phyloP scores from a whole-genome alignment of 108 stramenopile genomes.

The Stephanodiscus triporus region DNA sequence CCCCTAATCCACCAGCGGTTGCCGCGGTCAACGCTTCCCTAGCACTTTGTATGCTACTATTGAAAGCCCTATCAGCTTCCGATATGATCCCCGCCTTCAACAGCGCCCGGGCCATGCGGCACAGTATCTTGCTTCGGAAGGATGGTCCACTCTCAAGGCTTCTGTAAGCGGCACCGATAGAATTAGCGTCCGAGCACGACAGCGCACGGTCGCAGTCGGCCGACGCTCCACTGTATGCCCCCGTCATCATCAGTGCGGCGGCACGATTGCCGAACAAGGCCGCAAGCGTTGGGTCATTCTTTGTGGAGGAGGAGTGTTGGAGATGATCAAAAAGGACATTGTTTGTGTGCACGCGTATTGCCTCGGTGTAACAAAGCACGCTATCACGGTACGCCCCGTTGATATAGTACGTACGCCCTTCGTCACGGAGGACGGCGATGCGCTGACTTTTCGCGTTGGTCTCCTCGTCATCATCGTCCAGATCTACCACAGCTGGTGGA shows the following conservation, averaged over 20 bases:
- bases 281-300: slow-evolving; percentile 53
- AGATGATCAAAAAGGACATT: slow-evolving; percentile 10
- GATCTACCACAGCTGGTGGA: not conserved
- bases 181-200: slow-evolving; percentile 39
- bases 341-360: slow-evolving; percentile 51
- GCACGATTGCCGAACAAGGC: slow-evolving; percentile 81
- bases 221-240: slow-evolving; percentile 64
- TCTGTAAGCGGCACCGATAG: slow-evolving; percentile 12
- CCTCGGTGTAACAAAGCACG: slow-evolving; percentile 61
- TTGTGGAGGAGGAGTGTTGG: slow-evolving; percentile 1
- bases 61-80: slow-evolving; percentile 60
- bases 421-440: slow-evolving; percentile 58
- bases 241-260: slow-evolving; percentile 78
- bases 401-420: slow-evolving; percentile 60
- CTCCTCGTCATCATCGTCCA: slow-evolving; percentile 20
- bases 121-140: slow-evolving; percentile 59
- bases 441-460: slow-evolving; percentile 23
- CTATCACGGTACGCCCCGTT: slow-evolving; percentile 57
- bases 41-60: slow-evolving; percentile 31
- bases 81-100: slow-evolving; percentile 67
- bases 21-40: slow-evolving; percentile 28
- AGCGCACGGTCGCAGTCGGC: slow-evolving; percentile 68
- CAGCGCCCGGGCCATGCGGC: slow-evolving; percentile 65
- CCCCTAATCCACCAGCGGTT: slow-evolving; percentile 1
- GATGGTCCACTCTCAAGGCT: slow-evolving; percentile 53